Evolutionary conservation across 169 alveolate species (phyloP).

Genomic region (Fabrea salina): DNA sequence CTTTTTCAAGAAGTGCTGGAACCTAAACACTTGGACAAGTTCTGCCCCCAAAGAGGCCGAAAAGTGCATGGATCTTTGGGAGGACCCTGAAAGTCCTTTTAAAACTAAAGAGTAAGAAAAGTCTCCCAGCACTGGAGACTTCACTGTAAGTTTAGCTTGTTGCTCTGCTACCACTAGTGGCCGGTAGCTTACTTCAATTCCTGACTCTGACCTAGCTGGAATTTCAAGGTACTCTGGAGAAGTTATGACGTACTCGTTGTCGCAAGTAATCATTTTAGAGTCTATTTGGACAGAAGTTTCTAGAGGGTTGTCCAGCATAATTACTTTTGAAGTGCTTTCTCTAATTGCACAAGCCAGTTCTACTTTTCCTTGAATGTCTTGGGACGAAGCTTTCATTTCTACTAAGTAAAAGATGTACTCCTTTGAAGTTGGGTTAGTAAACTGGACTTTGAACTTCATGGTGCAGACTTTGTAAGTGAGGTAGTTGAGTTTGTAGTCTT

Average conservation of each 20-base stretch:
- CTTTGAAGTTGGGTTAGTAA: conserved; percentile 71
- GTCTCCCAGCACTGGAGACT: conserved; percentile 77
- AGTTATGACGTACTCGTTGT: conserved; percentile 68
- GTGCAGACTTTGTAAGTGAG: conserved; percentile 67
- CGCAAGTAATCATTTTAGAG: conserved; percentile 56
- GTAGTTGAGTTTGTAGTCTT: conserved; percentile 80
- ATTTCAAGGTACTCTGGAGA: conserved; percentile 70
- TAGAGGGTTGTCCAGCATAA: conserved; percentile 85
- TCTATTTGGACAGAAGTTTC: conserved; percentile 61
- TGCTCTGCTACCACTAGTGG: conserved; percentile 78
- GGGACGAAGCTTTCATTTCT: conserved; percentile 65
- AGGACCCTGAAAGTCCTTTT: conserved; percentile 76
- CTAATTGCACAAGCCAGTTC: conserved; percentile 78
- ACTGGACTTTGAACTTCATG: conserved; percentile 70
- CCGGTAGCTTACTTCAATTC: conserved; percentile 79
- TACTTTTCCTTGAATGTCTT: conserved; percentile 61
- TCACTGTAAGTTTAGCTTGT: conserved; percentile 61
- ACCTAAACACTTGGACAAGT: conserved; percentile 73
- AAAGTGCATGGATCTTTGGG: conserved; percentile 67
- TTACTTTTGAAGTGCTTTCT: conserved; percentile 73
- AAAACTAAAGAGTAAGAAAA: conserved; percentile 56
- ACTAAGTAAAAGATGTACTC: conserved; percentile 73
- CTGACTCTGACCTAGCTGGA: conserved; percentile 81
- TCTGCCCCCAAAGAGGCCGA: conserved; percentile 84
- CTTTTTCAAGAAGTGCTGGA: conserved; percentile 78